These are phyloP conservation scores for Hyaloscypha bicolor DNA, from an alignment of 495 filamentous ascomycete genomes.

Conservation along the genomic window DNA sequence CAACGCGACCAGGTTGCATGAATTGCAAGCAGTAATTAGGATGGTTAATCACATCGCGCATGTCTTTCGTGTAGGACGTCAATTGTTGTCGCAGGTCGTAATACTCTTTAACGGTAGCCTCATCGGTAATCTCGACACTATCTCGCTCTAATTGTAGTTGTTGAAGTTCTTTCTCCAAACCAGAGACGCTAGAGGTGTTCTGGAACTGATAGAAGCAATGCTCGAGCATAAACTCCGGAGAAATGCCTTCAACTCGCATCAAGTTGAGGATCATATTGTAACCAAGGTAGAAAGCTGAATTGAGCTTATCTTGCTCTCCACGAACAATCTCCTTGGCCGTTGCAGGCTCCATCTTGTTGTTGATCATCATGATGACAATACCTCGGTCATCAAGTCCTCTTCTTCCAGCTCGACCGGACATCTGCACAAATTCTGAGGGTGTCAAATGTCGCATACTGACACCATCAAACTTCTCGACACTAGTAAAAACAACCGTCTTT, in stretches of 20 bases:
- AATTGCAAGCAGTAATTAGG: constrained; percentile 81
- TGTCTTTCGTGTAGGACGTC: constrained; percentile 77
- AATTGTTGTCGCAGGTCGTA: constrained; percentile 84
- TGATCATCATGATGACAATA: constrained; percentile 99
- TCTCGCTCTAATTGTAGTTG: constrained; percentile 72
- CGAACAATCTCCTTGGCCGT: constrained; percentile 92
- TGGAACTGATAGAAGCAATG: constrained; percentile 98
- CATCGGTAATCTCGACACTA: constrained; percentile 77
- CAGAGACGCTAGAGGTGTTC: constrained; percentile 81
- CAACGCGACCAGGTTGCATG: constrained; percentile 77
- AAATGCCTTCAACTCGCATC: constrained; percentile 93
- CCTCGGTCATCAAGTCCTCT: constrained; percentile 96
- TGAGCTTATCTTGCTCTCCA: constrained; percentile 93
- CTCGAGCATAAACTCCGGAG: constrained; percentile 95
- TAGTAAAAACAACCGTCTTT: constrained; percentile 97
- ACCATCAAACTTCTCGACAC: constrained; percentile 93
- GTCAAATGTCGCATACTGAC: constrained; percentile 80
- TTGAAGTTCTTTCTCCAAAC: constrained; percentile 76
- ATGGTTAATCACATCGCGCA: constrained; percentile 85
- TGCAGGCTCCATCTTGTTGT: constrained; percentile 93
- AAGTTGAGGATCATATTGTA: constrained; percentile 99
- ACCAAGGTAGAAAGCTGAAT: constrained; percentile 97
- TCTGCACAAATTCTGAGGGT: constrained; percentile 96
- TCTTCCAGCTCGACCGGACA: constrained; percentile 95
- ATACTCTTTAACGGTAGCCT: constrained; percentile 87